Percentiles rank a stretch among this genome's conserved stretches.
phyloP scores from a whole-genome alignment of 1,284 basidiomycete genomes.

The Mycena citricolor region DNA sequence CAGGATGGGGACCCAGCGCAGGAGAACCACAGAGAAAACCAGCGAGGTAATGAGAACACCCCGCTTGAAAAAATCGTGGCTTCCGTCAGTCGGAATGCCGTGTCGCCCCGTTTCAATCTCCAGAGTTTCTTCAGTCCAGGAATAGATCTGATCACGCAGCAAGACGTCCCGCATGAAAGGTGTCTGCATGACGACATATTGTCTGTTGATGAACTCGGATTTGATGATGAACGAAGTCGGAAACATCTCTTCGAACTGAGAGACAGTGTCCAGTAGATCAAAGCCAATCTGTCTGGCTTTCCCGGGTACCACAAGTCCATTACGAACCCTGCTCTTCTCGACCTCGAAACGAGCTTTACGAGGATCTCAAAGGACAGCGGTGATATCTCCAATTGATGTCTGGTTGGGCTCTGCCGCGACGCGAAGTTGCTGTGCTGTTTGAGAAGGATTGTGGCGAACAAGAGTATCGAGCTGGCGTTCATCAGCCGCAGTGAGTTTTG shows the following conservation, averaged over 20 bases:
- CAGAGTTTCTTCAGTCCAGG: conserved; percentile 6
- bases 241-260: conserved; percentile 1
- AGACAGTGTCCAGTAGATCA: conserved; percentile 1
- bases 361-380: conserved; percentile 3
- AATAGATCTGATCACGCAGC: conserved; percentile 4
- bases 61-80: conserved; percentile 9
- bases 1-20: conserved; percentile 1
- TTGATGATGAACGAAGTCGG: conserved; percentile 13
- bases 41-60: conserved; percentile 9
- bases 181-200: conserved; percentile 9
- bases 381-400: conserved; percentile 1
- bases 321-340: conserved; percentile 9
- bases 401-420: conserved; percentile 3
- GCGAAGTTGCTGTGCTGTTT: conserved; percentile 7
- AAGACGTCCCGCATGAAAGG: conserved; percentile 13
- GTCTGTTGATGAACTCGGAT: conserved; percentile 3
- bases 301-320: conserved; percentile 1
- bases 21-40: conserved; percentile 1
- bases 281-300: conserved; percentile 5
- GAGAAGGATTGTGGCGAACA: conserved; percentile 8
- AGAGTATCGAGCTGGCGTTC: not conserved
- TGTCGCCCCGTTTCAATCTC: conserved; percentile 7
- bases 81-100: conserved; percentile 8
- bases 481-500: not conserved
- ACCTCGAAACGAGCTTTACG: conserved; percentile 9